Evolutionary conservation across 768 basidiomycete genomes (phyloP), one percentile per base, ranked within the genome.

Genomic region (Termitomyces sp.): DNA sequence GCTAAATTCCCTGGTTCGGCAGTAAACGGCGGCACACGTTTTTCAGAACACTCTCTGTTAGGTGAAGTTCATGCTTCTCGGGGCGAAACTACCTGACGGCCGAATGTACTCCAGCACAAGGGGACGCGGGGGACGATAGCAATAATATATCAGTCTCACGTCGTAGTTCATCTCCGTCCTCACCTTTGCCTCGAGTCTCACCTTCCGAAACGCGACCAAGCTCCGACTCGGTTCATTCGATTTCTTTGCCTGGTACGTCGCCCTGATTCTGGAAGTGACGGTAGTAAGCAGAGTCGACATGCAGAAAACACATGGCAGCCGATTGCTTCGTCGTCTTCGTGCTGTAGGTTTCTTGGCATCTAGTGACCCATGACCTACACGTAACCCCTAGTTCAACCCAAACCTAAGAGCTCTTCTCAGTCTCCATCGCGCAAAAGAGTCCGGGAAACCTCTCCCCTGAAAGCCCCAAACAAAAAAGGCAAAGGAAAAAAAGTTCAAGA

Each of bases 401-500:
- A 42, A 24, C 20, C 24, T 16, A 10, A 30, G n/a, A 42, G 34
- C 43, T 33, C 47, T 26, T 24, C 46, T 9, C 37, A 12, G 45
- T 45, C 22, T 49, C 24, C 44, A 34, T 42, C 43, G 42, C 50
- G 43, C 42, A 68, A 65, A 46, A 55, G 58, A 54, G 60, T n/a
- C 22, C 64, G 55, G 22, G 53, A 46, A 13, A 53, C 57, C 22
- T 61, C 64, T 24, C 53, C 50, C 24, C 22, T 46, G 43, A 45
- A 55, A 16, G 22, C 65, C n/a, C 55, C 64, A 33, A 65, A 60
- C 53, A 74, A 72, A 60, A 83, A 81, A 69, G 79, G 77, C 16
- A 85, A 83, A 65, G 69, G 64, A 57, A 80, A 74, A 58, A 80
- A 74, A 58, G 72, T 64, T 13, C 56, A 49, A 47, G 64, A 58